Evolutionary conservation across 2,329 filamentous ascomycete species (phyloP).

Genomic region (Pyricularia sp.): DNA sequence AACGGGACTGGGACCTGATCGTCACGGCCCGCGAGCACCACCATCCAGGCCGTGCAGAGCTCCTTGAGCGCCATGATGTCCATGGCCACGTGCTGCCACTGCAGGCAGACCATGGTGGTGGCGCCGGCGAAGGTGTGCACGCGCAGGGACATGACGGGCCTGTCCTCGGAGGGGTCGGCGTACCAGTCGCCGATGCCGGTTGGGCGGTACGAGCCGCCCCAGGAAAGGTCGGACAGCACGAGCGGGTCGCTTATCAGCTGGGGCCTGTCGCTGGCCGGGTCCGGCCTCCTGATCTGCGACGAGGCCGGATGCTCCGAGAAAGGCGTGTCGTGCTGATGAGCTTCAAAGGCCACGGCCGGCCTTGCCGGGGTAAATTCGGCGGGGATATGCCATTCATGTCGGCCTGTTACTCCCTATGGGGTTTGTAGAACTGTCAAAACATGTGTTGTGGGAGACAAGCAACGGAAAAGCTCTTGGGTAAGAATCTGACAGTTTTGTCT

Average conservation of each 20-base stretch:
- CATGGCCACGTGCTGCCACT: neutral
- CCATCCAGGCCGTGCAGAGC: neutral
- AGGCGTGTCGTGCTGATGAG: neutral
- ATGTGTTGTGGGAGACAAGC: no score
- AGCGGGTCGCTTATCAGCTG: neutral
- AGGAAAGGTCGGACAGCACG: neutral
- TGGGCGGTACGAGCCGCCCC: neutral
- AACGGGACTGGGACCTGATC: neutral
- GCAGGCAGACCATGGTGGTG: neutral
- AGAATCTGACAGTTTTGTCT: neutral
- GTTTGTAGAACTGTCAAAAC: neutral
- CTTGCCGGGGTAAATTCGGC: neutral
- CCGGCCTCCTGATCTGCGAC: neutral
- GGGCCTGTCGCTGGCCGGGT: neutral
- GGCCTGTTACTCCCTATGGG: neutral
- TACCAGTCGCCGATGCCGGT: neutral
- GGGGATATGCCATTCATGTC: neutral
- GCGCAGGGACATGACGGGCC: neutral
- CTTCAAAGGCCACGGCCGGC: neutral
- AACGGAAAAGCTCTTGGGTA: neutral
- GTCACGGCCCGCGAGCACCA: neutral
- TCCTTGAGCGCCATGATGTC: neutral
- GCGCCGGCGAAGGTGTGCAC: neutral
- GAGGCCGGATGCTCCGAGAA: neutral
- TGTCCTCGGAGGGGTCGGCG: neutral